Percentiles rank a stretch among this genome's conserved stretches.
Evolutionary conservation across 495 filamentous ascomycete genomes (phyloP).

Genomic region (Staphylotrichum tortipilum): DNA sequence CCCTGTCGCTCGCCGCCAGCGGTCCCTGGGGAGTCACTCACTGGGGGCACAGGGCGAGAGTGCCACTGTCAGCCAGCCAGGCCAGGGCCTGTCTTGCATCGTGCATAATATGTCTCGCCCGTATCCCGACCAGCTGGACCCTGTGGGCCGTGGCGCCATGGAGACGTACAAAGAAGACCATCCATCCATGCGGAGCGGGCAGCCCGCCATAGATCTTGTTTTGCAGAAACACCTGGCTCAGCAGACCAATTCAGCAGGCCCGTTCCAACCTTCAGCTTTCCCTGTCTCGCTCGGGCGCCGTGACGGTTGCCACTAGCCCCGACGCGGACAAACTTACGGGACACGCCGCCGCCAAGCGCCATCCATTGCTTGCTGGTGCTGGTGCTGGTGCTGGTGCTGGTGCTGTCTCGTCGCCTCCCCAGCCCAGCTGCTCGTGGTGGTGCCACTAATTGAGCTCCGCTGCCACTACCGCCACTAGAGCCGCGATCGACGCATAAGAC

Average conservation of each 20-base stretch:
- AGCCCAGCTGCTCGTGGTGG: too few relatives aligned
- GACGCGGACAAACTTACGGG: too few relatives aligned
- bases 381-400: too few relatives aligned
- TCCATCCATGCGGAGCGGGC: too few relatives aligned
- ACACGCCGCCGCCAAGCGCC: neutral
- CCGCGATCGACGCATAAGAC: slow-evolving; percentile 1
- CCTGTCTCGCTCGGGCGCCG: neutral
- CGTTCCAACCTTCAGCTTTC: neutral
- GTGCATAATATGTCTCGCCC: neutral
- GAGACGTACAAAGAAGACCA: neutral
- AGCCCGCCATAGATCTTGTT: neutral
- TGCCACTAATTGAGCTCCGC: neutral
- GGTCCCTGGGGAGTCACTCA: too few relatives aligned
- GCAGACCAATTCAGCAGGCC: too few relatives aligned
- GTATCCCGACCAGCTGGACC: neutral
- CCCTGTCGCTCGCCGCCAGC: too few relatives aligned
- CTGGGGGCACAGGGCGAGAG: too few relatives aligned
- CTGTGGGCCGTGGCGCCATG: too few relatives aligned
- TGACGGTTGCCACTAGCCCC: neutral
- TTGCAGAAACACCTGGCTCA: too few relatives aligned
- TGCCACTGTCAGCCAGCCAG: slow-evolving; percentile 4
- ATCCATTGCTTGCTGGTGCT: neutral
- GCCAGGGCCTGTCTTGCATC: neutral
- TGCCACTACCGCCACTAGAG: neutral
- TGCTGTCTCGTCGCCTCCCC: too few relatives aligned